Evolutionary conservation across 2,329 filamentous ascomycete species (phyloP), one percentile per base, ranked within the genome.

Genomic region (Emericellopsis cladophorae): DNA sequence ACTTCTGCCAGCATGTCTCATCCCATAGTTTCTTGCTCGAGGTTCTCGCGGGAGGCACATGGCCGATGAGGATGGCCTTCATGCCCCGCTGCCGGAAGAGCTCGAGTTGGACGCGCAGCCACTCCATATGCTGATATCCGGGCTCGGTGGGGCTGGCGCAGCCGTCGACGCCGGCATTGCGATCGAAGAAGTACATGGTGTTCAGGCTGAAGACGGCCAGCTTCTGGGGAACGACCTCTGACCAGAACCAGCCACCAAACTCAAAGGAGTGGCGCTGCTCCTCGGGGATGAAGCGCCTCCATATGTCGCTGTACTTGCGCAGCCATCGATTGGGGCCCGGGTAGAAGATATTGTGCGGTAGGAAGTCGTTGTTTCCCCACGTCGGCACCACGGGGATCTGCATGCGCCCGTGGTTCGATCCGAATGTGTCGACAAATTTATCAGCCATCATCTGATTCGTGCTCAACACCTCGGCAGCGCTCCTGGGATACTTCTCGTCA

Each of bases 1-100:
- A 98, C 57, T 94, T 95, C 58, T 95, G 90, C 89, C 90, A 98
- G 64, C 92, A 98, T 0, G 84, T 88, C 67, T 96, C 90, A 49
- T 95, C 88, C 92, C 92, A 98, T 46, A 78, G 79, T 53, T 78
- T 75, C 67, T 96, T 96, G 61, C 79, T 82, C 31, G 78, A 72
- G 2, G 89, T 92, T 45, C 89, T 73, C 1, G 89, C 90, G 1
- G 92, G 92, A 2, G 92, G 89, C 4, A 98, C 88, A 59, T 98
- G 92, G 2, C 92, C 90, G 51, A 85, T 93, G 40, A 98, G 64
- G 40, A 98, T 95, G 12, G 84, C 92, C 64, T 96, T 96, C 79
- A 95, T 87, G 35, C 84, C 81, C 40, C 86, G 78, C 24, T 81
- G 70, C 39, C 92, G 83, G 58, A 96, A 66, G 48, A 86, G 77